A percentile compares a stretch with the other conserved stretches of the same genome.
Conservation (phyloP, 202 grass and related monocot genomes). For the Hordeum pubiflorum region DNA sequence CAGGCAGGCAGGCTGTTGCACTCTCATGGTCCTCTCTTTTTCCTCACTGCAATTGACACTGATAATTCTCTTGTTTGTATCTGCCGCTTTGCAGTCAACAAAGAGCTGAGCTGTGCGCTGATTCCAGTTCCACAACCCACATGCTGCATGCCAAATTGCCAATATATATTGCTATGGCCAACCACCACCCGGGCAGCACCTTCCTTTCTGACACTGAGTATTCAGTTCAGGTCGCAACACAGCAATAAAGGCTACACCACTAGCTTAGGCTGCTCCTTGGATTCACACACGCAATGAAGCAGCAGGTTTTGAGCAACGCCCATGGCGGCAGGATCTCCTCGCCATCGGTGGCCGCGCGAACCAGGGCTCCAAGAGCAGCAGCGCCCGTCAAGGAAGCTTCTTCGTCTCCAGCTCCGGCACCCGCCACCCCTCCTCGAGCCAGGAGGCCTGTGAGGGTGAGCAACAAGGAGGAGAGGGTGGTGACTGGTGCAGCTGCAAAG, state of each 20-base stretch:
- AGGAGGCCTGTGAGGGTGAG: conserved; percentile 19
- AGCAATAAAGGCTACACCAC: neutral
- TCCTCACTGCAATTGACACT: neutral
- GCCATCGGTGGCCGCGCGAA: neutral
- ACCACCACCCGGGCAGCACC: neutral
- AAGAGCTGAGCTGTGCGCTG: neutral
- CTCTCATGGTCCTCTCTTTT: neutral
- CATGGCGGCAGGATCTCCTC: conserved; percentile 14
- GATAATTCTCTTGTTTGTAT: conserved; percentile 6
- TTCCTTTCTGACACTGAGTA: neutral
- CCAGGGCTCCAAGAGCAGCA: neutral
- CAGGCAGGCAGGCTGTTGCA: neutral
- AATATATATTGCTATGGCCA: neutral
- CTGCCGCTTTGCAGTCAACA: conserved; percentile 11
- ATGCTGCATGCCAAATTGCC: conserved; percentile 7
- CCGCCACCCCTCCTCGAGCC: neutral
- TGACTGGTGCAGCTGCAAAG: neutral
- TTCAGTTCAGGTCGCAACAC: neutral
- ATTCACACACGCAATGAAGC: conserved; percentile 25
- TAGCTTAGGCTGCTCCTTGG: neutral
- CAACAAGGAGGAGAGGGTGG: conserved; percentile 11
- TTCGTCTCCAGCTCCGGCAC: neutral
- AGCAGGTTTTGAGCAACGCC: neutral
- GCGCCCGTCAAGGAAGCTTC: neutral
- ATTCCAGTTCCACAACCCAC: neutral